phyloP scores from a whole-genome alignment of 2,329 filamentous ascomycete species.

The Epichloe gansuensis region DNA sequence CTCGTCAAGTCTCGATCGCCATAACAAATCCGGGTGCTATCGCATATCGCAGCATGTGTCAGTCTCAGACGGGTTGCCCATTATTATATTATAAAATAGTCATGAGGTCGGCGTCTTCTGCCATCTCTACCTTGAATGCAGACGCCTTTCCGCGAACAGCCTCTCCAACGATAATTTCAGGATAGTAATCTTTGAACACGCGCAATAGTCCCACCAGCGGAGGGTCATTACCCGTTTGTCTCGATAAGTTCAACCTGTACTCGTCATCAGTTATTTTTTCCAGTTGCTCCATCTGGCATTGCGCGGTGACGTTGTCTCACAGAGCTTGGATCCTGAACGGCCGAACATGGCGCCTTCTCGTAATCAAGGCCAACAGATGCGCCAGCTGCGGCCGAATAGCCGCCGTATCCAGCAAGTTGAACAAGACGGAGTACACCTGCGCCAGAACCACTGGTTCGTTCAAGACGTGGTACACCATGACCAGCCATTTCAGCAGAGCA shows the following conservation, averaged over 20 bases:
- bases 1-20: constrained; percentile 53
- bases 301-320: constrained; percentile 25
- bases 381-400: constrained; percentile 57
- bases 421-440: constrained; percentile 61
- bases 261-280: background rate
- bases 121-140: constrained; percentile 40
- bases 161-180: constrained; percentile 71
- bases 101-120: background rate
- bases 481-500: constrained; percentile 63
- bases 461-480: constrained; percentile 60
- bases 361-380: constrained; percentile 67
- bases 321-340: constrained; percentile 72
- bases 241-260: constrained; percentile 41
- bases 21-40: constrained; percentile 62
- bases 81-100: too few relatives aligned
- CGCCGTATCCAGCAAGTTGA: constrained; percentile 71
- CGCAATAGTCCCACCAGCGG: constrained; percentile 60
- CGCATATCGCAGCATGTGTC: constrained; percentile 20
- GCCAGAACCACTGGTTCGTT: constrained; percentile 51
- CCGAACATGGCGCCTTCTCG: constrained; percentile 68
- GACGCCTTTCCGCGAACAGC: constrained; percentile 46
- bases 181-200: constrained; percentile 85
- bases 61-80: background rate
- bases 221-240: constrained; percentile 58
- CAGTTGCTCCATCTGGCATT: constrained; percentile 2